These are phyloP conservation scores for Strigomonas galati DNA, from an alignment of 208 protist species.

Conservation along the genomic window DNA sequence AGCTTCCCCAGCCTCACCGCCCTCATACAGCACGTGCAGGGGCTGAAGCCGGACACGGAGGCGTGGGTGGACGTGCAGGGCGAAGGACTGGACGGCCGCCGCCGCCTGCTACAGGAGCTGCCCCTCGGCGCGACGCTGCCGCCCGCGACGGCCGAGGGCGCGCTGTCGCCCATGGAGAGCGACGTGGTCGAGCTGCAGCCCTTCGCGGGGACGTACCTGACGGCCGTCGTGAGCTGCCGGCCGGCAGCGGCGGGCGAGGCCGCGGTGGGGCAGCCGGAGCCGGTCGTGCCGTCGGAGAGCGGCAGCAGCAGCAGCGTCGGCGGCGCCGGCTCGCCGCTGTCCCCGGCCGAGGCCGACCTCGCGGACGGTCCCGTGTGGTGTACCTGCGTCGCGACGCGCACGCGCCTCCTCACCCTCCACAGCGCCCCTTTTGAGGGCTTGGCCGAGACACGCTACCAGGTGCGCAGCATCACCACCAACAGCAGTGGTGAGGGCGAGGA, in stretches of 20 bases:
- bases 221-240: slow-evolving; percentile 56
- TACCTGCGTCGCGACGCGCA: too few species aligned
- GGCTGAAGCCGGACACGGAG: slow-evolving; percentile 13
- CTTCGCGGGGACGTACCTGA: slow-evolving; percentile 34
- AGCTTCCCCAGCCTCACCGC: slow-evolving; percentile 13
- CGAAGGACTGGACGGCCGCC: slow-evolving; percentile 32
- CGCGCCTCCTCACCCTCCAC: slow-evolving; percentile 26
- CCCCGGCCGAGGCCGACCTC: background rate
- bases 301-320: background rate
- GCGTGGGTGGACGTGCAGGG: slow-evolving; percentile 61
- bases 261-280: slow-evolving; percentile 17
- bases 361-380: background rate
- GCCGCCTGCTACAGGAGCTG: slow-evolving; percentile 26
- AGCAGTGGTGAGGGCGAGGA: slow-evolving; percentile 7
- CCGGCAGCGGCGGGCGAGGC: slow-evolving; percentile 9
- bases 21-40: slow-evolving; percentile 27
- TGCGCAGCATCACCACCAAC: slow-evolving; percentile 24
- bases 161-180: slow-evolving; percentile 46
- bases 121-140: slow-evolving; percentile 34
- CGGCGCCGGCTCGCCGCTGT: background rate
- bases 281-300: slow-evolving; percentile 14
- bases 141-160: slow-evolving; percentile 36
- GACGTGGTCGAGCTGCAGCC: slow-evolving; percentile 67
- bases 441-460: slow-evolving; percentile 41
- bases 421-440: slow-evolving; percentile 46